These are phyloP conservation scores for Hirsutella minnesotensis DNA, from an alignment of 2,329 filamentous ascomycete species.

Conservation along the genomic window DNA sequence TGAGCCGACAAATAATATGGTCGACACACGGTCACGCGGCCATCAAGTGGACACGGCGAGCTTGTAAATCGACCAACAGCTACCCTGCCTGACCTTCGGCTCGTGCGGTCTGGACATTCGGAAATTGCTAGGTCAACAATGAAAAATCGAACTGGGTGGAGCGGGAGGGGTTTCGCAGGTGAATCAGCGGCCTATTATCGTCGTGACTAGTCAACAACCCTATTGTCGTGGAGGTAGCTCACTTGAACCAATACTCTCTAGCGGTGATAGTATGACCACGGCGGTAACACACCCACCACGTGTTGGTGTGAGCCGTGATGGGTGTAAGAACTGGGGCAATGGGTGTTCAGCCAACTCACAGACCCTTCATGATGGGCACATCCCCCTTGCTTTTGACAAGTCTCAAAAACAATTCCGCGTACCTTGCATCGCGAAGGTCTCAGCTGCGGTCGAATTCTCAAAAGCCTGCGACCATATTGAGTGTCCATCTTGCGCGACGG, in stretches of 20 bases:
- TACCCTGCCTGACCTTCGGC: background rate
- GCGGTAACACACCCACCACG: background rate
- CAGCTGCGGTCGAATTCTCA: background rate
- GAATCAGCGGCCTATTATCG: background rate
- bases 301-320: background rate
- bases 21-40: background rate
- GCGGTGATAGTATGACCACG: background rate
- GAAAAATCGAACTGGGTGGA: background rate
- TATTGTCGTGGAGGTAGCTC: background rate
- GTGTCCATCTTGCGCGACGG: no score
- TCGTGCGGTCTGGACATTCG: background rate
- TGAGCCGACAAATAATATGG: background rate
- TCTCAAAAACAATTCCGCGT: slow-evolving; percentile 1
- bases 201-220: background rate
- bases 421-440: slow-evolving; percentile 3
- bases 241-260: background rate
- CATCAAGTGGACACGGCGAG: background rate
- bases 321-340: background rate
- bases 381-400: slow-evolving; percentile 3
- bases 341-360: slow-evolving; percentile 1
- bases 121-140: background rate
- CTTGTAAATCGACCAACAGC: background rate
- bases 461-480: no score
- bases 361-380: slow-evolving; percentile 1
- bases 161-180: background rate